These are phyloP conservation scores for Lasiodiplodia theobromae DNA, from an alignment of 2,329 filamentous ascomycete genomes.

Conservation along the genomic window DNA sequence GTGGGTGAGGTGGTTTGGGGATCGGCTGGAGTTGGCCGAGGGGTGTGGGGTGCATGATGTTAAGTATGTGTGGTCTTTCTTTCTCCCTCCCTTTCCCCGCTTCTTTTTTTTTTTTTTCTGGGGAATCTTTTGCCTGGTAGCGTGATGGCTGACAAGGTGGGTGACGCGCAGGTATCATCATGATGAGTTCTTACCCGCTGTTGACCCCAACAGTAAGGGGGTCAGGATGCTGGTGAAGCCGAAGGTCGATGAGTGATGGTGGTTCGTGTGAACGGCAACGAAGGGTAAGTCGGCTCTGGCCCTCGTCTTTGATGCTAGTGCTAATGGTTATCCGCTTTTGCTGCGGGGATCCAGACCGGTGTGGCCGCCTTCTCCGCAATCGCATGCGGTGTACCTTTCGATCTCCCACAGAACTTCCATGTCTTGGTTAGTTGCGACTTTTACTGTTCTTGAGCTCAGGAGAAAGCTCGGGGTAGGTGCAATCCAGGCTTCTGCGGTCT, in stretches of 20 bases:
- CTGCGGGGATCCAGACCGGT: not conserved
- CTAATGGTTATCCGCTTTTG: not conserved
- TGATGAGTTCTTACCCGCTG: constrained; percentile 50
- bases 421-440: no score
- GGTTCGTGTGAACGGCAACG: no score
- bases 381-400: not conserved
- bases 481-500: no score
- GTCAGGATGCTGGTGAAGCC: constrained; percentile 38
- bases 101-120: not conserved
- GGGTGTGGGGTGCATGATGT: constrained; percentile 40
- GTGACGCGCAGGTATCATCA: constrained; percentile 37
- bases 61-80: not conserved
- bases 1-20: constrained; percentile 29
- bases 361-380: no score
- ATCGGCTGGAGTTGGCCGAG: constrained; percentile 29
- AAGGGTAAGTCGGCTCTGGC: not conserved
- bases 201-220: constrained; percentile 44
- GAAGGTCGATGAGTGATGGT: not conserved
- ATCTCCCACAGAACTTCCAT: not conserved
- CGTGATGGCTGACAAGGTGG: not conserved
- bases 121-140: no score
- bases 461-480: not conserved
- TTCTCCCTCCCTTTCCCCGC: no score
- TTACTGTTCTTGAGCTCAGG: not conserved
- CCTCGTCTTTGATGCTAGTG: not conserved